Conservation (phyloP, 2,329 filamentous ascomycete species). For the Amesomyces nigricolor region DNA sequence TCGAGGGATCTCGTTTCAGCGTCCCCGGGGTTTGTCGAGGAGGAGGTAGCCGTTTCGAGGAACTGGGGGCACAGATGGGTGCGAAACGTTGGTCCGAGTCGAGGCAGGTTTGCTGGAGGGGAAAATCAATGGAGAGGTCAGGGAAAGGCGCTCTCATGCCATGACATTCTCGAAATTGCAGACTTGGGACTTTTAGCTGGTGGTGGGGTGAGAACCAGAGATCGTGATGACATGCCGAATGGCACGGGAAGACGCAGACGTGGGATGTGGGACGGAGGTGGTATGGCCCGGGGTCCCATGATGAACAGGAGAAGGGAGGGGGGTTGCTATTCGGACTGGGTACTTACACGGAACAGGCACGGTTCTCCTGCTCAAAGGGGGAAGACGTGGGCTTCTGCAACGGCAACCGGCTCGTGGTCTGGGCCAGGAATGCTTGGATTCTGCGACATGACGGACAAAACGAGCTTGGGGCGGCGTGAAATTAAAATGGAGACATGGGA, state of each 20-base stretch:
- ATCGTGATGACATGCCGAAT: constrained; percentile 28
- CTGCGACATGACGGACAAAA: background rate
- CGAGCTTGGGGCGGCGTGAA: constrained; percentile 7
- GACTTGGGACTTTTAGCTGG: constrained; percentile 11
- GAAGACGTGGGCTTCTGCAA: background rate
- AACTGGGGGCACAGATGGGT: background rate
- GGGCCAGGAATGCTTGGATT: background rate
- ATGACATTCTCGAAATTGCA: constrained; percentile 25
- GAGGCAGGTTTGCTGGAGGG: background rate
- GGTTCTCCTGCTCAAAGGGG: background rate
- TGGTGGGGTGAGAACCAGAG: constrained; percentile 22
- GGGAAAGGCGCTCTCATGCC: constrained; percentile 20
- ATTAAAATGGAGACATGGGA: constrained; percentile 9
- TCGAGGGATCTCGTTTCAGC: background rate
- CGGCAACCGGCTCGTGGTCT: constrained; percentile 12
- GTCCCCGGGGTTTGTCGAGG: background rate
- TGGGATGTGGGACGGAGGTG: constrained; percentile 24
- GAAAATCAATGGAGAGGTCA: constrained; percentile 24
- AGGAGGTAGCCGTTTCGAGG: background rate
- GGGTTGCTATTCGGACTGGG: constrained; percentile 15
- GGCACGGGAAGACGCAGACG: constrained; percentile 17
- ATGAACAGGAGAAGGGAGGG: constrained; percentile 2
- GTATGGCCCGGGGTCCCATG: constrained; percentile 15
- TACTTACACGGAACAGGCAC: constrained; percentile 13
- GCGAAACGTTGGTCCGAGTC: background rate